These are phyloP conservation scores for Talaromyces verruculosus DNA, from an alignment of 2,329 filamentous ascomycete species.

Conservation along the genomic window DNA sequence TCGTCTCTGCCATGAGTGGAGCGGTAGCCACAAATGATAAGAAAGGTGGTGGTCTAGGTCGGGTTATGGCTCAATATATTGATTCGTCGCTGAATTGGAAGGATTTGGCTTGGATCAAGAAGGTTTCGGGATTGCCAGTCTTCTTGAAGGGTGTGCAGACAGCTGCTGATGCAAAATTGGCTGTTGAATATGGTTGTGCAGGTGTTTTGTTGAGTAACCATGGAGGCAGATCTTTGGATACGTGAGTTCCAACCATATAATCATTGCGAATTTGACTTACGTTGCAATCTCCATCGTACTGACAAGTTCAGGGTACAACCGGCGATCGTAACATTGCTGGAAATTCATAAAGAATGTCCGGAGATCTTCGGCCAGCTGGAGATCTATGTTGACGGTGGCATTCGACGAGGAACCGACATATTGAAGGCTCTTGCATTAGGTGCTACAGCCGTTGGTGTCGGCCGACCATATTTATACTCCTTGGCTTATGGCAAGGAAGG, in stretches of 20 bases:
- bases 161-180: constrained; percentile 13
- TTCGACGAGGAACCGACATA: constrained; percentile 17
- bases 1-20: constrained; percentile 10
- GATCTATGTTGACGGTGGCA: constrained; percentile 17
- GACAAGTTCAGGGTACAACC: constrained; percentile 28
- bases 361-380: constrained; percentile 25
- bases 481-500: constrained; percentile 20
- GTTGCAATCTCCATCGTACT: not conserved
- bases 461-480: constrained; percentile 18
- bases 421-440: constrained; percentile 15
- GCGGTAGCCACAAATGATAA: constrained; percentile 13
- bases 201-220: constrained; percentile 42
- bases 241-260: constrained; percentile 22
- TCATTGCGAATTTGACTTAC: too few relatives aligned
- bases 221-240: constrained; percentile 48
- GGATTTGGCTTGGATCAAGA: constrained; percentile 12
- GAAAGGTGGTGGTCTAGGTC: constrained; percentile 17
- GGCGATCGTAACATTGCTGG: constrained; percentile 44
- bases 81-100: constrained; percentile 16
- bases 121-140: constrained; percentile 12
- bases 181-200: constrained; percentile 28
- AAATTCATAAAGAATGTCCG: constrained; percentile 44
- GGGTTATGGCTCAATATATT: constrained; percentile 17
- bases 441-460: constrained; percentile 14
- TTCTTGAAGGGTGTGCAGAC: constrained; percentile 16